Conservation (phyloP, 2,329 filamentous ascomycete species). For the Penicillium sp. region DNA sequence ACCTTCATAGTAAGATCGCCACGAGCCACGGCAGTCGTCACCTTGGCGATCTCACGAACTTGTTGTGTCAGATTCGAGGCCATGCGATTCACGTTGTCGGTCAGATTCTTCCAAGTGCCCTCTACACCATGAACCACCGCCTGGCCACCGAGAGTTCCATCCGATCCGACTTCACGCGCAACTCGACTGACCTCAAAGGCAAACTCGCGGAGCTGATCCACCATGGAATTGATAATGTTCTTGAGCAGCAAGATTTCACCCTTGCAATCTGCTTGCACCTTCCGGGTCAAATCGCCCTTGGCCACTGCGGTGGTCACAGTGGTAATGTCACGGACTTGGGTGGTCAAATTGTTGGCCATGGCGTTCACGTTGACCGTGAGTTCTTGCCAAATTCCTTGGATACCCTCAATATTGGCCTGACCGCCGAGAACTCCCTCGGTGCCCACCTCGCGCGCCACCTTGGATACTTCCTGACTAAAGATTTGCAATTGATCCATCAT, state of each 20-base stretch:
- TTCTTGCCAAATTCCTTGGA: conserved; percentile 84
- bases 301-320: conserved; percentile 71
- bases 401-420: conserved; percentile 78
- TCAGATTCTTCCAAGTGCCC: conserved; percentile 92
- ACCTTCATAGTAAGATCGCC: conserved; percentile 94
- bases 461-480: conserved; percentile 79
- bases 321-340: conserved; percentile 92
- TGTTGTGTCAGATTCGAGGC: conserved; percentile 95
- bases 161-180: conserved; percentile 90
- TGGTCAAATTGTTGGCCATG: conserved; percentile 83
- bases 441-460: conserved; percentile 78
- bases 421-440: conserved; percentile 80
- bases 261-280: conserved; percentile 86
- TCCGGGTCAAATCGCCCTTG: conserved; percentile 87
- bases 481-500: conserved; percentile 83
- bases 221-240: conserved; percentile 97
- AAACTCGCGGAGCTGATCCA: conserved; percentile 92
- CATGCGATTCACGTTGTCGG: conserved; percentile 94
- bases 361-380: conserved; percentile 81
- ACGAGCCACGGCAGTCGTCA: conserved; percentile 89
- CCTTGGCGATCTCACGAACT: conserved; percentile 92
- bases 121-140: conserved; percentile 92
- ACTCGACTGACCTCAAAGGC: conserved; percentile 93
- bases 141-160: conserved; percentile 87
- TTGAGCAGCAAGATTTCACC: conserved; percentile 92